Base-by-base conservation (phyloP, 768 basidiomycete genomes). In the Pulveroboletus ravenelii region DNA sequence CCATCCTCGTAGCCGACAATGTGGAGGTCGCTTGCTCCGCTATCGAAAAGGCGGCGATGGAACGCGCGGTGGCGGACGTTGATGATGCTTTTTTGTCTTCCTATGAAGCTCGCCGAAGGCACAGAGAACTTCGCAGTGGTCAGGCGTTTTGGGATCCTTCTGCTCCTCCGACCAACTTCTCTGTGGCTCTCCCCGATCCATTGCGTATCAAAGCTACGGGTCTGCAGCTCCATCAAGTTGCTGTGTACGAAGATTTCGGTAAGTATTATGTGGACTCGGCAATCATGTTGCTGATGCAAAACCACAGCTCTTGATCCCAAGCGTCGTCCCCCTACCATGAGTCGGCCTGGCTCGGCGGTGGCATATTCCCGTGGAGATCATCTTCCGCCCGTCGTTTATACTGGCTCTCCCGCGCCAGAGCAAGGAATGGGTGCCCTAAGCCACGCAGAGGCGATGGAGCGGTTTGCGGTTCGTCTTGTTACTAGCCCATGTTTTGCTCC, bases 41-140 rank as follows among this genome's bases (percentile, higher is more conserved):
- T 9, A 94, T 99, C 55, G 93, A 97, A 71, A 94, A 92, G 61
- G 94, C 94, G 6, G 96, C 96, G 0, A 96, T 96, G 89, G 94
- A 98, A 61, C 83, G 92, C 51, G 94, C 94, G 7, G 81, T 92
- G 45, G 79, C 82, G 4, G 96, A 98, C 60, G 89, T 96, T 7
- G 96, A 99, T 64, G 93, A 95, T 54, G 85, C 82, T 20, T 90
- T 99, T 53, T 76, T 80, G 2, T 55, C 80, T 23, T 88, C 93
- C 10, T 96, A 93, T 62, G 87, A 93, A 31, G 76, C 78, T 41
- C 80, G 96, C 47, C 81, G 89, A 50, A 84, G 87, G 41, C 93
- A 98, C 65, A 81, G 92, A 49, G 93, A 95, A 78, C 75, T 82
- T 64, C 84, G 85, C 17, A 79, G 68, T 49, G 75, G 77, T 1